A percentile compares a stretch with the other conserved stretches of the same genome.
Conservation (phyloP, 1,139 yeast genomes). For the Hyphopichia fennica region DNA sequence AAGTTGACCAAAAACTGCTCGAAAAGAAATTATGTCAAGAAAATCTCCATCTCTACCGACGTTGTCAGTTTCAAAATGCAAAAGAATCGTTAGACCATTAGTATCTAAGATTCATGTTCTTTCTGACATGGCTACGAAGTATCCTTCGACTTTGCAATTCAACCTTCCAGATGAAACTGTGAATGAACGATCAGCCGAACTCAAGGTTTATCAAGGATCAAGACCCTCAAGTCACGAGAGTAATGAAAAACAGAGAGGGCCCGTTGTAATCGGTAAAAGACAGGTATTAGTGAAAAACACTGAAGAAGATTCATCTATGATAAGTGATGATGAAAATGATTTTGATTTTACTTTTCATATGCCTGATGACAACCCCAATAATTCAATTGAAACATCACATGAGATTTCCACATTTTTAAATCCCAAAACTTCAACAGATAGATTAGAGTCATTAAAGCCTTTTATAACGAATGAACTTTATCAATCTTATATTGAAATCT, state of each 20-base stretch:
- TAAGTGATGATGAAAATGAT: background rate
- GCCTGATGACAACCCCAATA: background rate
- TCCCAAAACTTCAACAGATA: conserved; percentile 23
- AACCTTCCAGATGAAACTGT: conserved; percentile 1
- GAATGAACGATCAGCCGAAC: background rate
- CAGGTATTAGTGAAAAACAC: too few relatives aligned
- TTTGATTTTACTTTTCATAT: background rate
- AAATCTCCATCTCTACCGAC: background rate
- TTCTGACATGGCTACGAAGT: conserved; percentile 25
- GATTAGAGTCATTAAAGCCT: conserved; percentile 27
- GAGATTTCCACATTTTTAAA: conserved; percentile 8
- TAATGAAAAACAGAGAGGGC: background rate
- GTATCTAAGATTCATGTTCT: conserved; percentile 36
- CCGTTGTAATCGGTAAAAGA: too few relatives aligned
- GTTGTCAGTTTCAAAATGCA: conserved; percentile 23
- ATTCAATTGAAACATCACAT: background rate
- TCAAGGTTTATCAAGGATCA: background rate
- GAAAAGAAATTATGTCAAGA: background rate
- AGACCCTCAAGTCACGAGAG: background rate
- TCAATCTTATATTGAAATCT: conserved; percentile 31
- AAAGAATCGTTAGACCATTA: conserved; percentile 38
- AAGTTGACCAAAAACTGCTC: too few relatives aligned
- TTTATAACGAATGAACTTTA: conserved; percentile 26
- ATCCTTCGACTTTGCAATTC: conserved; percentile 21
- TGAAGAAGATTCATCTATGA: too few relatives aligned